Evolutionary conservation across 2,329 filamentous ascomycete genomes (phyloP).

Genomic region (Dryadomyces quercivorus): DNA sequence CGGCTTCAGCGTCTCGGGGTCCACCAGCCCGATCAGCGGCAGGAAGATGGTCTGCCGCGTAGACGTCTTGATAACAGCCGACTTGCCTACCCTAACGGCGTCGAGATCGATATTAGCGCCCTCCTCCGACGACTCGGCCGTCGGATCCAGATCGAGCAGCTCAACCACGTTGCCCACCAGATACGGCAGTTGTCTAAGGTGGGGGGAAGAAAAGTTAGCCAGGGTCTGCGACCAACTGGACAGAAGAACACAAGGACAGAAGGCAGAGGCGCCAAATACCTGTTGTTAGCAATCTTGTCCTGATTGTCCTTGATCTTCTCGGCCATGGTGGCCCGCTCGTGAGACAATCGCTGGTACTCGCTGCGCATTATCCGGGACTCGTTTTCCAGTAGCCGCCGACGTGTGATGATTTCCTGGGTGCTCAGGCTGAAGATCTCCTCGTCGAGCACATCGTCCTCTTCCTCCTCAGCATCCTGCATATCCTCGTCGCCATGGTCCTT

Average conservation of each 20-base stretch:
- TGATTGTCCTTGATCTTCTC: constrained; percentile 99
- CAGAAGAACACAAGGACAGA: constrained; percentile 3
- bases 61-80: constrained; percentile 97
- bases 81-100: constrained; percentile 92
- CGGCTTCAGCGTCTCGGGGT: constrained; percentile 88
- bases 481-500: constrained; percentile 27
- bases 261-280: constrained; percentile 36
- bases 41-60: constrained; percentile 98
- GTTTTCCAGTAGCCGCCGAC: constrained; percentile 87
- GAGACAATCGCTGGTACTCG: constrained; percentile 84
- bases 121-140: constrained; percentile 90
- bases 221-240: constrained; percentile 2
- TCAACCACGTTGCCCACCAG: constrained; percentile 98
- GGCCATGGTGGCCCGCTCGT: constrained; percentile 91
- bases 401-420: constrained; percentile 88
- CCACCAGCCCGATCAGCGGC: constrained; percentile 90
- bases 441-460: constrained; percentile 75
- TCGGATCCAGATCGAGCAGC: constrained; percentile 90
- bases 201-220: not conserved
- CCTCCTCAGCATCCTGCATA: constrained; percentile 72
- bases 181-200: constrained; percentile 86
- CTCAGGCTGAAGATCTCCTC: constrained; percentile 86
- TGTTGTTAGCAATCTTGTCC: constrained; percentile 98
- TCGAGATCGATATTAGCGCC: constrained; percentile 98
- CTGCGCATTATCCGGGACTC: constrained; percentile 98